A percentile compares a stretch with the other conserved stretches of the same genome.
These are phyloP conservation scores for Linderniella brevidens DNA, from an alignment of 257 asterid species.

Conservation along the genomic window DNA sequence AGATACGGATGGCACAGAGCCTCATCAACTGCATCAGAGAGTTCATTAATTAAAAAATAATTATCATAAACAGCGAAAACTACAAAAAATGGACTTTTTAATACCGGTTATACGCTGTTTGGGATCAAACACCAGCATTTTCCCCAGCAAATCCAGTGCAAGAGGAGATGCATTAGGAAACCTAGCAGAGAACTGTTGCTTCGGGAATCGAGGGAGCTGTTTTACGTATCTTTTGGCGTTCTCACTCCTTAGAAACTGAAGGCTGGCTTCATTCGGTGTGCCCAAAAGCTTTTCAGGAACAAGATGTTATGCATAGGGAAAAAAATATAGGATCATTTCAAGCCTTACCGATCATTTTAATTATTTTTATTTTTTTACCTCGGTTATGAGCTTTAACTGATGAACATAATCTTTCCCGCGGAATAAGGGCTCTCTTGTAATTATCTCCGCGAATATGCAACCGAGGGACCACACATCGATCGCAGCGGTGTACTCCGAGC, in stretches of 20 bases:
- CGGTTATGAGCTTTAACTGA: constrained; percentile 70
- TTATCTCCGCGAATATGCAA: constrained; percentile 69
- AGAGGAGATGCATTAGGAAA: constrained; percentile 56
- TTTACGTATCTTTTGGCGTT: constrained; percentile 55
- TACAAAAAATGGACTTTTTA: neutral
- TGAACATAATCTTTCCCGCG: constrained; percentile 84
- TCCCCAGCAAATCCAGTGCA: constrained; percentile 70
- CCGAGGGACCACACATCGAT: constrained; percentile 88
- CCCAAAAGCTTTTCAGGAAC: constrained; percentile 48
- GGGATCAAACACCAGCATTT: constrained; percentile 84
- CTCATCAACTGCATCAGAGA: constrained; percentile 49
- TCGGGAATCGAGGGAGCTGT: constrained; percentile 55
- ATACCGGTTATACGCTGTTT: constrained; percentile 62
- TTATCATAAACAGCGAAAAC: constrained; percentile 3
- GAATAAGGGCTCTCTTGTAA: constrained; percentile 69
- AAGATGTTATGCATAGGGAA: constrained; percentile 7
- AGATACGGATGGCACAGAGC: constrained; percentile 70
- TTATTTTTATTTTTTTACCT: constrained; percentile 27
- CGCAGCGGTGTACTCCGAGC: constrained; percentile 81
- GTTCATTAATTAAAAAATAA: constrained; percentile 10
- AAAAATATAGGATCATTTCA: neutral
- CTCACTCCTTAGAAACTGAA: constrained; percentile 54
- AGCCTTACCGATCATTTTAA: neutral
- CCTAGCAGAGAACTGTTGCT: constrained; percentile 45
- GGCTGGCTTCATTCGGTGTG: constrained; percentile 65